Evolutionary conservation across 1,139 yeast species (phyloP).

Genomic region (Lodderomyces orthopsilosis): DNA sequence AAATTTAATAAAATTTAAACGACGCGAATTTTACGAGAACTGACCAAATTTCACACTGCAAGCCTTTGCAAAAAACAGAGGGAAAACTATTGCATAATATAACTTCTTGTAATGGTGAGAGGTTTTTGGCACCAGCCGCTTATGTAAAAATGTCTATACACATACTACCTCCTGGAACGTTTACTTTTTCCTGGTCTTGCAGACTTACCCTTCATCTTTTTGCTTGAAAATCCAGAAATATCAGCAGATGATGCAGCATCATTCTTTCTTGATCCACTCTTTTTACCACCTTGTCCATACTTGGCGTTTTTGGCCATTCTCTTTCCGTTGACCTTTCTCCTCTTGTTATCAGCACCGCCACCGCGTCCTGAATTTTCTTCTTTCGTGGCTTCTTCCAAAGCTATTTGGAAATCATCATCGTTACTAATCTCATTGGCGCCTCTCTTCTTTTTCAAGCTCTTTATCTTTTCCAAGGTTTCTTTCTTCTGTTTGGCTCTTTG

Average conservation of each 20-base stretch:
- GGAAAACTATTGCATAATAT: too few relatives aligned
- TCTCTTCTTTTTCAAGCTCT: constrained; percentile 84
- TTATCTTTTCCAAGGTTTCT: constrained; percentile 87
- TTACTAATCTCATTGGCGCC: constrained; percentile 67
- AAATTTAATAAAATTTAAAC: constrained; percentile 1
- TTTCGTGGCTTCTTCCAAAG: constrained; percentile 83
- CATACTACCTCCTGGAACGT: constrained; percentile 30
- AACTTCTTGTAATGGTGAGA: too few relatives aligned
- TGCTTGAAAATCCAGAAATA: constrained; percentile 58
- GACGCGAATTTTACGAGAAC: not conserved
- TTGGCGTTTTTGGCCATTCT: constrained; percentile 66
- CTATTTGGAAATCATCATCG: constrained; percentile 65
- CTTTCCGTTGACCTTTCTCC: constrained; percentile 60
- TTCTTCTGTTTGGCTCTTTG: constrained; percentile 93
- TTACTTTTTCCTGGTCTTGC: constrained; percentile 78
- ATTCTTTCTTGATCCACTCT: constrained; percentile 69
- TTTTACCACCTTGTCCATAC: constrained; percentile 67
- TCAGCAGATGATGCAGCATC: constrained; percentile 75
- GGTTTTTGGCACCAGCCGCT: too few relatives aligned
- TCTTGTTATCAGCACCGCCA: constrained; percentile 35
- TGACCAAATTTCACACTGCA: not conserved
- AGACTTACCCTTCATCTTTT: constrained; percentile 44
- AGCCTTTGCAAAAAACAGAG: not conserved
- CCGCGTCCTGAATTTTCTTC: constrained; percentile 37
- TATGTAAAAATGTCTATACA: not conserved